Evolutionary conservation across 805 yeast genomes (phyloP).

Genomic region (Candida sakaeoensis): DNA sequence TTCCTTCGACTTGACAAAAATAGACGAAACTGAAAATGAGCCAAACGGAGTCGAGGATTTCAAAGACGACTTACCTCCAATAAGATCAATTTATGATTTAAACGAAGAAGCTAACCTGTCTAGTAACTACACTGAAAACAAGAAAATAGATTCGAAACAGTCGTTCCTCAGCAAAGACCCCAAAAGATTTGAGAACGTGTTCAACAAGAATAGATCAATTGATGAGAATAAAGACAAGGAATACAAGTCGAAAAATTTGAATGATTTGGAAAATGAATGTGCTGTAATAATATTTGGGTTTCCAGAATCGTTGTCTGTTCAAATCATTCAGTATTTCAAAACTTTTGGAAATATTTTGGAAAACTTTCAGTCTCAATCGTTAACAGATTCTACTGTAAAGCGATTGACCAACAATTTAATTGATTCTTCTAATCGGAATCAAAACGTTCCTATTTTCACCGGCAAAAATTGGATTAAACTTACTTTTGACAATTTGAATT

Average conservation of each 20-base stretch:
- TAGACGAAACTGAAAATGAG: constrained; percentile 28
- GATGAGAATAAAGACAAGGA: constrained; percentile 7
- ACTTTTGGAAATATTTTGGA: constrained; percentile 80
- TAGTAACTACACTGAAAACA: constrained; percentile 16
- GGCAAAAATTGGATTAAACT: constrained; percentile 92
- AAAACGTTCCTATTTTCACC: constrained; percentile 62
- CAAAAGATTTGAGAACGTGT: constrained; percentile 41
- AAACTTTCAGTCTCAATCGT: constrained; percentile 47
- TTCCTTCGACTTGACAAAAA: constrained; percentile 16
- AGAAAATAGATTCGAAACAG: constrained; percentile 33
- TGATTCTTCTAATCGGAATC: constrained; percentile 9
- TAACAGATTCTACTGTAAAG: constrained; percentile 9
- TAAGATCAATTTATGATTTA: constrained; percentile 47
- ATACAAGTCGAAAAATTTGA: constrained; percentile 10
- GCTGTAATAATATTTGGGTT: constrained; percentile 88
- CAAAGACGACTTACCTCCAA: constrained; percentile 43
- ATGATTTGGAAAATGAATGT: constrained; percentile 42
- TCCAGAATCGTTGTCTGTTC: constrained; percentile 68
- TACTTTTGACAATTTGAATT: constrained; percentile 69
- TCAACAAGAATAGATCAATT: constrained; percentile 20
- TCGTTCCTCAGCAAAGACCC: constrained; percentile 48
- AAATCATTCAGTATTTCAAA: constrained; percentile 67
- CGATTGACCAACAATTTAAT: neutral
- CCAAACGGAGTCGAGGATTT: constrained; percentile 12
- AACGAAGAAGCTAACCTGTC: constrained; percentile 37